Percentiles rank a stretch among this genome's conserved stretches.
These are phyloP conservation scores for Paramecium pentaurelia DNA, from an alignment of 73 alveolate species.

Conservation along the genomic window DNA sequence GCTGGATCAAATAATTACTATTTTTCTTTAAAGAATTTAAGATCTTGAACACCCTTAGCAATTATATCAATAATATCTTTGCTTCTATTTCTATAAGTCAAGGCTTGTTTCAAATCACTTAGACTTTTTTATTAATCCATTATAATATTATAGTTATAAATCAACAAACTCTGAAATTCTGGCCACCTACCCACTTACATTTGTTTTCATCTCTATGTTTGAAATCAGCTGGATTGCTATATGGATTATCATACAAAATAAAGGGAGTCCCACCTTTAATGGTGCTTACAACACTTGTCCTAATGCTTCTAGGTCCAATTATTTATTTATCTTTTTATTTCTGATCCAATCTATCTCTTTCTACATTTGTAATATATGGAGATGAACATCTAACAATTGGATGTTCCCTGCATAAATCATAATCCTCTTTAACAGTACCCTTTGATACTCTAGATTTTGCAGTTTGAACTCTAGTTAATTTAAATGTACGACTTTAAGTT, in stretches of 20 bases:
- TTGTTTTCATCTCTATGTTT: slow-evolving; percentile 12
- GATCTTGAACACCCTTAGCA: background rate
- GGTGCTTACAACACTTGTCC: background rate
- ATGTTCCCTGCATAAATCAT: slow-evolving; percentile 4
- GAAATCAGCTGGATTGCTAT: background rate
- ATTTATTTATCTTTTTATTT: background rate
- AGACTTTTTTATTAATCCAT: background rate
- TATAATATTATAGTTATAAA: background rate
- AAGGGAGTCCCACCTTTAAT: background rate
- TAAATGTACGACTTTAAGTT: slow-evolving; percentile 10
- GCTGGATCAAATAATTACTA: background rate
- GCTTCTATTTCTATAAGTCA: background rate
- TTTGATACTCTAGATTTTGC: slow-evolving; percentile 37
- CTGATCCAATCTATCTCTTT: slow-evolving; percentile 12
- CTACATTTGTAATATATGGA: slow-evolving; percentile 8
- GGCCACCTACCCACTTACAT: background rate
- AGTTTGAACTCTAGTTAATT: slow-evolving; percentile 23
- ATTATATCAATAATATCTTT: background rate
- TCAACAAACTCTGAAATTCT: slow-evolving; percentile 5
- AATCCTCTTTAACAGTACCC: background rate
- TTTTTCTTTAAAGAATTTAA: background rate
- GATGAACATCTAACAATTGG: slow-evolving; percentile 48
- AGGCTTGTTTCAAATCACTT: background rate
- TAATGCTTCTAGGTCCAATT: slow-evolving; percentile 28
- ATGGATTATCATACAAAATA: background rate